Percentiles rank a stretch among this genome's conserved stretches.
Evolutionary conservation across 2,329 filamentous ascomycete species (phyloP).

Genomic region (Thermoascus crustaceus): DNA sequence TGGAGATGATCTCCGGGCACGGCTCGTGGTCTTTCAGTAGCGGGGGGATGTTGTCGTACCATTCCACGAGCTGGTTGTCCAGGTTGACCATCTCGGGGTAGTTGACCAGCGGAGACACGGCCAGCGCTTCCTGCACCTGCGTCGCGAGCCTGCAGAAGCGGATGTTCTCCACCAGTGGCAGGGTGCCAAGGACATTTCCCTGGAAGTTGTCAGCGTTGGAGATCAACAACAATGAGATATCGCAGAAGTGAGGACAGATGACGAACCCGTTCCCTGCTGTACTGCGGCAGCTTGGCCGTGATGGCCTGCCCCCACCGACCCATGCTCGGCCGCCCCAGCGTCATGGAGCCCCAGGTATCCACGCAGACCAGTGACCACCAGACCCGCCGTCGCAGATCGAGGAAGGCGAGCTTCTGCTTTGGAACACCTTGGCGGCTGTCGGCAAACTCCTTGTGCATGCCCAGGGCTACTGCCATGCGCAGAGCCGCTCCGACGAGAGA

Average conservation of each 20-base stretch:
- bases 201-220: slow-evolving; percentile 20
- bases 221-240: slow-evolving; percentile 3
- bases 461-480: slow-evolving; percentile 65
- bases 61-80: slow-evolving; percentile 60
- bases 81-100: slow-evolving; percentile 58
- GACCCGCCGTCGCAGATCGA: slow-evolving; percentile 57
- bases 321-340: slow-evolving; percentile 61
- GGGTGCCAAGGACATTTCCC: slow-evolving; percentile 55
- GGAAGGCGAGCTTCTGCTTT: too few species aligned
- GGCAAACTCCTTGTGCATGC: too few species aligned
- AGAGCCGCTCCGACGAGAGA: slow-evolving; percentile 63
- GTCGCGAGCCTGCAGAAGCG: slow-evolving; percentile 74
- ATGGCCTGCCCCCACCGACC: slow-evolving; percentile 61
- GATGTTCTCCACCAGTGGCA: slow-evolving; percentile 67
- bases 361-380: slow-evolving; percentile 71
- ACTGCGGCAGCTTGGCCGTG: slow-evolving; percentile 55
- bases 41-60: slow-evolving; percentile 64
- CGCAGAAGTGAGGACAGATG: too few species aligned
- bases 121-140: slow-evolving; percentile 68
- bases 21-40: slow-evolving; percentile 56
- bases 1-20: slow-evolving; percentile 62
- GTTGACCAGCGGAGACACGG: slow-evolving; percentile 59
- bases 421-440: too few species aligned
- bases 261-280: slow-evolving; percentile 31
- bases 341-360: slow-evolving; percentile 66